Percentiles rank a stretch among this genome's conserved stretches.
phyloP scores from a whole-genome alignment of 495 filamentous ascomycete genomes.

The Penicillium robsamsonii region DNA sequence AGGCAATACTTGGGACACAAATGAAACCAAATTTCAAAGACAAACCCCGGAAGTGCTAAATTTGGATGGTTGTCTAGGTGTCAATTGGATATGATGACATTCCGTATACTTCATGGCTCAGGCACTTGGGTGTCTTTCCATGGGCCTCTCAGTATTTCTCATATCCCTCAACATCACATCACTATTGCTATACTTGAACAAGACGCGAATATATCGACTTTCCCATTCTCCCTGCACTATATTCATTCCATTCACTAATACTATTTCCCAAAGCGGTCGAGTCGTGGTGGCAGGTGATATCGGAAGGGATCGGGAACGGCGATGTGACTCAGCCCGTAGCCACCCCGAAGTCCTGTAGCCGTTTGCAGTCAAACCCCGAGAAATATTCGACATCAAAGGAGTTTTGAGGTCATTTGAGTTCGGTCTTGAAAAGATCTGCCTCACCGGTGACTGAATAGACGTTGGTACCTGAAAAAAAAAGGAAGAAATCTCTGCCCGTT shows the following conservation, averaged over 20 bases:
- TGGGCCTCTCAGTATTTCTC: constrained; percentile 1
- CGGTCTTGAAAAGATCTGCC: constrained; percentile 5
- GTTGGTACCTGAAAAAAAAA: not conserved
- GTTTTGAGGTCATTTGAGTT: not conserved
- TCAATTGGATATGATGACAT: not conserved
- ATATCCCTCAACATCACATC: not conserved
- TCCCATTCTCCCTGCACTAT: constrained; percentile 27
- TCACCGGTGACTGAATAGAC: constrained; percentile 17
- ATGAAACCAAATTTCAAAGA: not conserved
- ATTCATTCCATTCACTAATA: not conserved
- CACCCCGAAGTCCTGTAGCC: not conserved
- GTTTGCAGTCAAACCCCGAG: constrained; percentile 24
- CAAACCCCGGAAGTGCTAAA: not conserved
- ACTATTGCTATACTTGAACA: constrained; percentile 14
- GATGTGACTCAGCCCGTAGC: constrained; percentile 9
- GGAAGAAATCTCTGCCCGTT: constrained; percentile 1
- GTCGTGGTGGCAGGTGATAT: constrained; percentile 29
- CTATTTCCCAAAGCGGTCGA: constrained; percentile 6
- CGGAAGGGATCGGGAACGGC: constrained; percentile 28
- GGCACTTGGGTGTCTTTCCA: constrained; percentile 3
- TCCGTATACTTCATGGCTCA: not conserved
- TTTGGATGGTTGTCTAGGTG: not conserved
- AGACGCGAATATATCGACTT: constrained; percentile 21
- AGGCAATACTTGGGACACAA: not conserved
- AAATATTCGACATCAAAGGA: constrained; percentile 25